Evolutionary conservation across 2,329 filamentous ascomycete species (phyloP).

Genomic region (Talaromyces sp.): DNA sequence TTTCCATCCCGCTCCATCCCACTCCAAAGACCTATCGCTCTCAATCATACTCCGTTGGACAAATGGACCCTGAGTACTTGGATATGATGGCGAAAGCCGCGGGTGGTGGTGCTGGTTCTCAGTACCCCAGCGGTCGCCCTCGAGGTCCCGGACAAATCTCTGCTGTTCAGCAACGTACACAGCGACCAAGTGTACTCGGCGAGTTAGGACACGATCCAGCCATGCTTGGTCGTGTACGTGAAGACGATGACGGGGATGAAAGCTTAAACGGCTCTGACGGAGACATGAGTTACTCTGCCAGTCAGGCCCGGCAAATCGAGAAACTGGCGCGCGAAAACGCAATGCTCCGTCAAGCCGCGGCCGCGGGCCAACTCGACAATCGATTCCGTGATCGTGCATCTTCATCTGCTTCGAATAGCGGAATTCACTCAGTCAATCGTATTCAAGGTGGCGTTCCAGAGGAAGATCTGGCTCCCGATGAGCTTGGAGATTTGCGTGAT

Average conservation of each 20-base stretch:
- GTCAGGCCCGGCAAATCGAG: conserved; percentile 50
- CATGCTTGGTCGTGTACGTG: conserved; percentile 50
- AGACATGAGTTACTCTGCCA: conserved; percentile 39
- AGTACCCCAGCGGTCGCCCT: conserved; percentile 35
- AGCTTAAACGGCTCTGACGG: conserved; percentile 43
- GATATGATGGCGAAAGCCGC: conserved; percentile 37
- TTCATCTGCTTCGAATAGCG: conserved; percentile 42
- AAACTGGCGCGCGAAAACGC: conserved; percentile 52
- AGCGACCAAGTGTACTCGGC: conserved; percentile 56
- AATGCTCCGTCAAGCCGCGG: conserved; percentile 48
- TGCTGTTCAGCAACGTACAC: conserved; percentile 77
- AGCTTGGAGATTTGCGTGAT: conserved; percentile 46
- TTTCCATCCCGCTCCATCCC: conserved; percentile 83
- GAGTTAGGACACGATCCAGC: conserved; percentile 51
- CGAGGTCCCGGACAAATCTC: conserved; percentile 58
- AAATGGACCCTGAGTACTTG: conserved; percentile 70
- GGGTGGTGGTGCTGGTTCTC: conserved; percentile 21
- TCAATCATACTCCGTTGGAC: conserved; percentile 94
- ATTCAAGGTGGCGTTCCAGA: conserved; percentile 47
- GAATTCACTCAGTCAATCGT: conserved; percentile 40
- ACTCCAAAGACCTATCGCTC: conserved; percentile 93
- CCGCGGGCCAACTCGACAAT: conserved; percentile 43
- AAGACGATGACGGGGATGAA: conserved; percentile 52
- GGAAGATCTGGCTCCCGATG: conserved; percentile 50
- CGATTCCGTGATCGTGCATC: conserved; percentile 45